A percentile compares a stretch with the other conserved stretches of the same genome.
Conservation (phyloP, 257 asterid genomes). For the Jacaranda copaia region DNA sequence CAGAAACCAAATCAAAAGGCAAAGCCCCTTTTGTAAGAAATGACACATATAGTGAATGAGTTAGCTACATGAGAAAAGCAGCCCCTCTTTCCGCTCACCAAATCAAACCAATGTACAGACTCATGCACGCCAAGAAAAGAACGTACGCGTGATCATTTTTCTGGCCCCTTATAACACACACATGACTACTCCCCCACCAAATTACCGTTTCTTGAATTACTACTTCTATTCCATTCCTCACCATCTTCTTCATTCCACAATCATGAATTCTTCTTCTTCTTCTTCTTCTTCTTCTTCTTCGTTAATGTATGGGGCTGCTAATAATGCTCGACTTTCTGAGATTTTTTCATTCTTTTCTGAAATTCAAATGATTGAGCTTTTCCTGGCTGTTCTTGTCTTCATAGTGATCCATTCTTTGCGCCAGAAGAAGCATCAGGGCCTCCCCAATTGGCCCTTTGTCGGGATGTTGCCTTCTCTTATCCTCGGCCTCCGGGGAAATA, state of each 20-base stretch:
- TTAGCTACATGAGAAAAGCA: conserved; percentile 12
- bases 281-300: conserved; percentile 29
- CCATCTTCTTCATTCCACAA: conserved; percentile 40
- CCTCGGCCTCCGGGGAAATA: conserved; percentile 56
- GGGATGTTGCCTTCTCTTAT: conserved; percentile 92
- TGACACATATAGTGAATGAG: background rate
- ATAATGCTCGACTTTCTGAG: background rate
- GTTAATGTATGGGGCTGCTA: background rate
- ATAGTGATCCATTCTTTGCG: conserved; percentile 55
- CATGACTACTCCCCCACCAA: conserved; percentile 35
- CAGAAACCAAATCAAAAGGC: background rate
- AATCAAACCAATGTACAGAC: conserved; percentile 40
- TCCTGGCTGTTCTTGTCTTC: conserved; percentile 61
- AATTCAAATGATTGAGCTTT: conserved; percentile 66
- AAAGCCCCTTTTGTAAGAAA: conserved; percentile 37
- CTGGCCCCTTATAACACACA: conserved; percentile 45
- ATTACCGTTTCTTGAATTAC: conserved; percentile 48
- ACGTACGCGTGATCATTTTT: background rate
- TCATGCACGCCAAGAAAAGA: conserved; percentile 46
- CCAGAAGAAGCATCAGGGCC: conserved; percentile 56
- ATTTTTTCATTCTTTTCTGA: conserved; percentile 47
- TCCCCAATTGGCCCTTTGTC: conserved; percentile 78
- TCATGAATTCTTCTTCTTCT: conserved; percentile 43
- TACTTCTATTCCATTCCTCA: conserved; percentile 33
- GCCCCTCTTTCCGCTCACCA: conserved; percentile 50